A percentile compares a stretch with the other conserved stretches of the same genome.
phyloP scores from a whole-genome alignment of 345 rosid species.

The Reutealis trisperma region DNA sequence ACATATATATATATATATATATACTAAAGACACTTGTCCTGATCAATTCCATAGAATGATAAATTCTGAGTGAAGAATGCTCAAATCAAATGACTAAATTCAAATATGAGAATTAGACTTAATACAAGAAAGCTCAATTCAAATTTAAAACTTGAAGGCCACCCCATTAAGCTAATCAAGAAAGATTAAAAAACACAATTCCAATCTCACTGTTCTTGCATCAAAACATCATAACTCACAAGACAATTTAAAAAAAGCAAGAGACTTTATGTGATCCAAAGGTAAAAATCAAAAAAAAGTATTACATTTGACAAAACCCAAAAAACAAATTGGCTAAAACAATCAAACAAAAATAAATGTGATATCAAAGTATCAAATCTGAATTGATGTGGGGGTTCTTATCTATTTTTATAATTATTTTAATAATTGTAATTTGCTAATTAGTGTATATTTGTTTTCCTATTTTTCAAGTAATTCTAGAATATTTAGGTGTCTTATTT shows the following conservation, averaged over 20 bases:
- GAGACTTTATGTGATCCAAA: neutral
- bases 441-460: too few species aligned
- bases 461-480: too few species aligned
- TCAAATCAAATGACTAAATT: neutral
- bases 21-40: too few species aligned
- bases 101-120: neutral
- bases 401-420: too few species aligned
- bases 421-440: too few species aligned
- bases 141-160: conserved; percentile 15
- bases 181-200: too few species aligned
- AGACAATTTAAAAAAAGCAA: neutral
- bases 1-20: too few species aligned
- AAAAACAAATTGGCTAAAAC: neutral
- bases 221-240: neutral
- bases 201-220: neutral
- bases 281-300: neutral
- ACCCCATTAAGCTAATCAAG: neutral
- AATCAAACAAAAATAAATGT: neutral
- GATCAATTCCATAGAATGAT: neutral
- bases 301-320: neutral
- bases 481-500: too few species aligned
- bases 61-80: neutral
- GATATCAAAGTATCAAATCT: conserved; percentile 20
- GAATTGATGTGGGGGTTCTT: too few species aligned
- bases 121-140: neutral